These are phyloP conservation scores for Fusarium sp. DNA, from an alignment of 2,329 filamentous ascomycete genomes.

Conservation along the genomic window DNA sequence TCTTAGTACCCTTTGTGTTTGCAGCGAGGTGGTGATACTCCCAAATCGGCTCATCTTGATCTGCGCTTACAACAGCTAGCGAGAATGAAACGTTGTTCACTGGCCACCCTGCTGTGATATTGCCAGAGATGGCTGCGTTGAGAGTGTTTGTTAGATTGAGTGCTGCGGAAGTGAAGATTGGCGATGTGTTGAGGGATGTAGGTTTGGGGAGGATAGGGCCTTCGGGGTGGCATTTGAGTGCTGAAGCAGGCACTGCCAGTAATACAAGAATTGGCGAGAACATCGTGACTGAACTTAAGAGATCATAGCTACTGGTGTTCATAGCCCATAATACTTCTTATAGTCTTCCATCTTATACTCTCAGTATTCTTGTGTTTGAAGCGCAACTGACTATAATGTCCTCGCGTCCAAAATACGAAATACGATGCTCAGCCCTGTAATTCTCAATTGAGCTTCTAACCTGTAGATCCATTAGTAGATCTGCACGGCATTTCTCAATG, in stretches of 20 bases:
- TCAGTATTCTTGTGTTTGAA: no score
- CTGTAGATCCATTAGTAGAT: slow-evolving; percentile 20
- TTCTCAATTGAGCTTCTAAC: background rate
- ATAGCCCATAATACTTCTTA: background rate
- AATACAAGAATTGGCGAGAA: rapidly evolving
- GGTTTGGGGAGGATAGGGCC: slow-evolving; percentile 51
- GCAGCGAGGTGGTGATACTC: slow-evolving; percentile 56
- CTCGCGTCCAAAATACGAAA: slow-evolving; percentile 27
- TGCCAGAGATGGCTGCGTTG: slow-evolving; percentile 48
- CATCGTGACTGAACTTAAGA: slow-evolving; percentile 7
- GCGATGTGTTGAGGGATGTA: slow-evolving; percentile 38
- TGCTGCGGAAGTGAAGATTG: slow-evolving; percentile 47
- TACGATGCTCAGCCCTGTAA: background rate
- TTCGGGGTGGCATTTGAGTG: slow-evolving; percentile 48
- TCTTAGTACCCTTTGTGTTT: slow-evolving; percentile 52
- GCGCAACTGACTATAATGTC: no score
- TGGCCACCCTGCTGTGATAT: slow-evolving; percentile 52
- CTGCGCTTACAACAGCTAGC: slow-evolving; percentile 50
- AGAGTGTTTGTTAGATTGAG: slow-evolving; percentile 47
- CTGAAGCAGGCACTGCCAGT: background rate
- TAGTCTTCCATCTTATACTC: background rate
- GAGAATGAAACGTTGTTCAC: slow-evolving; percentile 56
- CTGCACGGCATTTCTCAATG: slow-evolving; percentile 18
- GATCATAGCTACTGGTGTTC: background rate
- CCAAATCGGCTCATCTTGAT: slow-evolving; percentile 53